Evolutionary conservation across 805 yeast genomes (phyloP).

Genomic region (Wickerhamomyces canadensis): DNA sequence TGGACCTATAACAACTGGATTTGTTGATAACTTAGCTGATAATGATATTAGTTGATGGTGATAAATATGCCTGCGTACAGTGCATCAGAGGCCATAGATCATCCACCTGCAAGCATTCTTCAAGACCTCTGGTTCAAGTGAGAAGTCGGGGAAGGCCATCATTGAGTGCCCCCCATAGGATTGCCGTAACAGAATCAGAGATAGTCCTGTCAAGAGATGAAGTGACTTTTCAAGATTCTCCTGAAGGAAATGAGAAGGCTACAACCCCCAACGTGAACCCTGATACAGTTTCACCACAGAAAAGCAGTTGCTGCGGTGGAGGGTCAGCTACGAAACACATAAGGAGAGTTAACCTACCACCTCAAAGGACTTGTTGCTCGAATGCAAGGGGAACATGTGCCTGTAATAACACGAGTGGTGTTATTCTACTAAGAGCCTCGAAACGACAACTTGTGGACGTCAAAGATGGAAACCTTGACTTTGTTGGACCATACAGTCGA

Average conservation of each 20-base stretch:
- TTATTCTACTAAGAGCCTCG: constrained; percentile 22
- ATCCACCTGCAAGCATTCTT: constrained; percentile 67
- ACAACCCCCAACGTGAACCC: not conserved
- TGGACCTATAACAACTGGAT: too few relatives aligned
- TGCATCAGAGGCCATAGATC: constrained; percentile 85
- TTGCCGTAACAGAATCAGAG: constrained; percentile 24
- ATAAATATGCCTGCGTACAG: constrained; percentile 67
- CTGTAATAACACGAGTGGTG: constrained; percentile 10
- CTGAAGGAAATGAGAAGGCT: not conserved
- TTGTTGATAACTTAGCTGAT: too few relatives aligned
- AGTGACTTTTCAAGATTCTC: constrained; percentile 8
- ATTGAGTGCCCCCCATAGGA: constrained; percentile 32
- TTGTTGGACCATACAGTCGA: constrained; percentile 22
- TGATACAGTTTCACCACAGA: too few relatives aligned
- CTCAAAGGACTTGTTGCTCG: constrained; percentile 3
- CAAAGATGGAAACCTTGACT: constrained; percentile 20
- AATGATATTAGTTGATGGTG: constrained; percentile 72
- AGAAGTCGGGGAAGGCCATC: constrained; percentile 74
- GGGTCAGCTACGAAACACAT: not conserved
- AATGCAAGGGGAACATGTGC: constrained; percentile 1
- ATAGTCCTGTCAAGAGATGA: constrained; percentile 12
- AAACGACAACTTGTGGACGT: constrained; percentile 24
- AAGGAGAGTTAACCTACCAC: not conserved
- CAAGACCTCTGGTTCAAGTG: constrained; percentile 69
- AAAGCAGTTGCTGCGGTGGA: not conserved